These are phyloP conservation scores for Stephania japonica DNA, from an alignment of 164 flowering plant species.

Conservation along the genomic window DNA sequence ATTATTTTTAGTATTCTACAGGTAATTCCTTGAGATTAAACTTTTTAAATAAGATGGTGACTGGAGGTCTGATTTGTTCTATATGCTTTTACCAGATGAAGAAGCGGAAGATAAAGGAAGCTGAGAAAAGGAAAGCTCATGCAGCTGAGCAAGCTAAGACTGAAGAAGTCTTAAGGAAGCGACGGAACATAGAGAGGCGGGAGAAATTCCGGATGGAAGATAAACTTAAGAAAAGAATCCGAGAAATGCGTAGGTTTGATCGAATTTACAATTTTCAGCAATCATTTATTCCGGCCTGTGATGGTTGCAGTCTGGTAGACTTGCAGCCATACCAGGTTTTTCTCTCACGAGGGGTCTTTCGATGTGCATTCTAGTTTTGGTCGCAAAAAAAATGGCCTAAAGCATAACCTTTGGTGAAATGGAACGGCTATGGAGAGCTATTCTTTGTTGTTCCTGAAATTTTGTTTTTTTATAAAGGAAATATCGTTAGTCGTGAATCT, in stretches of 20 bases:
- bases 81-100: slow-evolving; percentile 39
- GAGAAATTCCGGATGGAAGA: slow-evolving; percentile 64
- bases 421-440: too few species aligned
- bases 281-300: background rate
- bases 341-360: background rate
- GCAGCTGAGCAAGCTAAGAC: slow-evolving; percentile 57
- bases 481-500: too few species aligned
- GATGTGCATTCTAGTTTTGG: background rate
- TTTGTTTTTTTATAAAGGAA: too few species aligned
- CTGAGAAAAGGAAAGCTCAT: slow-evolving; percentile 44
- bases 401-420: too few species aligned
- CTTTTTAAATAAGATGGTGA: background rate
- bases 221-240: slow-evolving; percentile 46
- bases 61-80: background rate
- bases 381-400: too few species aligned
- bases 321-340: background rate
- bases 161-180: slow-evolving; percentile 56
- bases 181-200: slow-evolving; percentile 67
- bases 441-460: too few species aligned
- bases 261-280: background rate
- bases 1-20: background rate
- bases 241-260: slow-evolving; percentile 23
- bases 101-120: slow-evolving; percentile 57
- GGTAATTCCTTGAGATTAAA: background rate
- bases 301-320: slow-evolving; percentile 1